A percentile compares a stretch with the other conserved stretches of the same genome.
These are phyloP conservation scores for Antrodiella citrinella DNA, from an alignment of 768 basidiomycete genomes.

Conservation along the genomic window DNA sequence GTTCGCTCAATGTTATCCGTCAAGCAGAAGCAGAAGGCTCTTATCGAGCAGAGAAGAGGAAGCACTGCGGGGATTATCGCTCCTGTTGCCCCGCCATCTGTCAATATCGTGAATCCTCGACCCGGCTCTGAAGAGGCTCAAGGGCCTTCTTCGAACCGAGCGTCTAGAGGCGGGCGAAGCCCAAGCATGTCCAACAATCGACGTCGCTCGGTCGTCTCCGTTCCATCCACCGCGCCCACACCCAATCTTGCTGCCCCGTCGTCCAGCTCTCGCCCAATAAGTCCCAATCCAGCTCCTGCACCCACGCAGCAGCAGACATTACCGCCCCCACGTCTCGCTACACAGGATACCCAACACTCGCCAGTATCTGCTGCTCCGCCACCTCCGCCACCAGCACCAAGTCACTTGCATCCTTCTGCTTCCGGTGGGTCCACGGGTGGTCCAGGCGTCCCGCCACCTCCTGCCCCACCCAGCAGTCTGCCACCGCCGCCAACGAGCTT, in stretches of 20 bases:
- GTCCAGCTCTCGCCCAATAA: conserved; percentile 20
- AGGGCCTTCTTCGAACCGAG: conserved; percentile 21
- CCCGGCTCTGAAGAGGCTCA: conserved; percentile 7
- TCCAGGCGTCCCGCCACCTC: conserved; percentile 9
- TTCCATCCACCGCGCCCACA: conserved; percentile 13
- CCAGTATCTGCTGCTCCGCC: conserved; percentile 13
- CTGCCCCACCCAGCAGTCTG: conserved; percentile 33
- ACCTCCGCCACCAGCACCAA: conserved; percentile 12
- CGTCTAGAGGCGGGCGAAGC: conserved; percentile 29
- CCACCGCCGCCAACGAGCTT: conserved; percentile 73
- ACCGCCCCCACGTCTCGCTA: conserved; percentile 8
- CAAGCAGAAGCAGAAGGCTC: conserved; percentile 65
- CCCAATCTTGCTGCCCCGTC: conserved; percentile 27
- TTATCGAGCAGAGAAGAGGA: conserved; percentile 62
- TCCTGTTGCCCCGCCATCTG: conserved; percentile 16
- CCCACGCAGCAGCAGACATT: conserved; percentile 26
- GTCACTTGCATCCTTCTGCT: conserved; percentile 21
- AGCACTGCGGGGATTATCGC: conserved; percentile 32
- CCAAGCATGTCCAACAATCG: conserved; percentile 22
- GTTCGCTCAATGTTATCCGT: conserved; percentile 52
- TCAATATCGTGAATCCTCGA: conserved; percentile 17
- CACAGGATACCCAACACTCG: conserved; percentile 14
- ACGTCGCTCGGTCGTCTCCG: conserved; percentile 20
- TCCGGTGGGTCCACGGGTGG: conserved; percentile 6
- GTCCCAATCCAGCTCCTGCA: conserved; percentile 17